These are phyloP conservation scores for Ceratobasidium papillatum DNA, from an alignment of 1,284 basidiomycete genomes.

Conservation along the genomic window DNA sequence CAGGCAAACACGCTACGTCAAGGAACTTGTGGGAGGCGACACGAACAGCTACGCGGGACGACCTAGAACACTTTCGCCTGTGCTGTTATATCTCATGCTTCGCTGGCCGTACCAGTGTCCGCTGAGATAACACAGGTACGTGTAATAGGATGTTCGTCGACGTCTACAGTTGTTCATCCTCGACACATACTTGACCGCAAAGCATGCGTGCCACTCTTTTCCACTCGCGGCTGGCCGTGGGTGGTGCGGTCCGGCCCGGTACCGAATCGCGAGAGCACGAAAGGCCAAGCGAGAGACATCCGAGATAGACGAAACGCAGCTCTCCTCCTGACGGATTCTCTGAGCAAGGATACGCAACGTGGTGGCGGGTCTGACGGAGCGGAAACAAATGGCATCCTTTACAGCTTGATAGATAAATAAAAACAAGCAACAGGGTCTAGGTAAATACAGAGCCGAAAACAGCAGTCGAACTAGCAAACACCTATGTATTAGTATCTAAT, in stretches of 20 bases:
- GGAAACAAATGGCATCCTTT: too few species aligned
- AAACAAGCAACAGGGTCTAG: too few species aligned
- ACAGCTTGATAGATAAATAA: too few species aligned
- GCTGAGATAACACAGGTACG: not conserved
- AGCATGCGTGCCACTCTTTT: not conserved
- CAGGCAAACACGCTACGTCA: not conserved
- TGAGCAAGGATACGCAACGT: not conserved
- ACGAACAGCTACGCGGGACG: too few species aligned
- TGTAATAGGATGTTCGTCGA: not conserved
- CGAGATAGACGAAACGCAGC: not conserved
- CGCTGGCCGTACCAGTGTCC: not conserved
- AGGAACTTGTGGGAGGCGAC: not conserved
- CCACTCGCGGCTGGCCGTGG: not conserved
- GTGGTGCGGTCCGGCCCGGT: not conserved
- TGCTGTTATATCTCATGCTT: not conserved
- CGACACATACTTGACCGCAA: not conserved
- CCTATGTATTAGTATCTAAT: too few species aligned
- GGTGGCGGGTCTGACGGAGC: not conserved
- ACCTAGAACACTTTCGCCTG: too few species aligned
- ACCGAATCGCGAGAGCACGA: conserved; percentile 5
- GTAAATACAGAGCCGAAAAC: too few species aligned
- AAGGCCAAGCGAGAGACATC: not conserved
- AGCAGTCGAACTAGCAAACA: too few species aligned
- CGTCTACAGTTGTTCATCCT: too few species aligned
- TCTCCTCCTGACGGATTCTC: conserved; percentile 1